phyloP scores from a whole-genome alignment of 2,329 filamentous ascomycete genomes.

The Clarireedia monteithiana region DNA sequence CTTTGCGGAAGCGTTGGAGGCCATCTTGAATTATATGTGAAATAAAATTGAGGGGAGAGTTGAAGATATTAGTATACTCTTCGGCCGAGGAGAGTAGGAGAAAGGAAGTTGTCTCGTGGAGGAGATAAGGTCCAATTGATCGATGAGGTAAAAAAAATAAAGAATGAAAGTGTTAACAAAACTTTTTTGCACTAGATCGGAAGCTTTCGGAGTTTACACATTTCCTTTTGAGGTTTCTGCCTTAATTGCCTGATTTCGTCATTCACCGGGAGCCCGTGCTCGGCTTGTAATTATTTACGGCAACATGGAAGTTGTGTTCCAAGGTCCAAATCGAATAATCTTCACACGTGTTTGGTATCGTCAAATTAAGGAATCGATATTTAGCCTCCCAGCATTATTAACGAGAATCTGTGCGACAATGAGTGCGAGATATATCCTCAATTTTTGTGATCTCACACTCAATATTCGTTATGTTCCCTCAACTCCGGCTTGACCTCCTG shows the following conservation, averaged over 20 bases:
- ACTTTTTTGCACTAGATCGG: not conserved
- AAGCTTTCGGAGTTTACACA: not conserved
- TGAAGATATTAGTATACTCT: not conserved
- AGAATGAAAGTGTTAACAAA: not conserved
- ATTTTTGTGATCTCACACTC: too few species aligned
- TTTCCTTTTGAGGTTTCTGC: not conserved
- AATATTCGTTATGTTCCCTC: too few species aligned
- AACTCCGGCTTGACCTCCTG: too few species aligned
- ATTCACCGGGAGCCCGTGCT: not conserved
- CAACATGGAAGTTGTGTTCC: too few species aligned
- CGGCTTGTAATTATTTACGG: not conserved
- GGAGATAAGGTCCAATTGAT: constrained; percentile 1
- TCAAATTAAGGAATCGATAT: too few species aligned
- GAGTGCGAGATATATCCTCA: too few species aligned
- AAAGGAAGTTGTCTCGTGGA: constrained; percentile 1
- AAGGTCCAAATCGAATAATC: too few species aligned
- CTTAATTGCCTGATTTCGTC: not conserved
- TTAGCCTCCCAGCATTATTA: too few species aligned
- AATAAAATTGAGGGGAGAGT: constrained; percentile 12
- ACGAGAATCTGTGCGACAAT: too few species aligned
- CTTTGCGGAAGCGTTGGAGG: constrained; percentile 18
- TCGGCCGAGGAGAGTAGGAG: not conserved
- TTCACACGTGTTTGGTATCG: too few species aligned
- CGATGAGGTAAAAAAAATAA: not conserved
- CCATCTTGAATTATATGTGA: constrained; percentile 25